These are phyloP conservation scores for Scleromitrula shiraiana DNA, from an alignment of 2,329 filamentous ascomycete species.

Conservation along the genomic window DNA sequence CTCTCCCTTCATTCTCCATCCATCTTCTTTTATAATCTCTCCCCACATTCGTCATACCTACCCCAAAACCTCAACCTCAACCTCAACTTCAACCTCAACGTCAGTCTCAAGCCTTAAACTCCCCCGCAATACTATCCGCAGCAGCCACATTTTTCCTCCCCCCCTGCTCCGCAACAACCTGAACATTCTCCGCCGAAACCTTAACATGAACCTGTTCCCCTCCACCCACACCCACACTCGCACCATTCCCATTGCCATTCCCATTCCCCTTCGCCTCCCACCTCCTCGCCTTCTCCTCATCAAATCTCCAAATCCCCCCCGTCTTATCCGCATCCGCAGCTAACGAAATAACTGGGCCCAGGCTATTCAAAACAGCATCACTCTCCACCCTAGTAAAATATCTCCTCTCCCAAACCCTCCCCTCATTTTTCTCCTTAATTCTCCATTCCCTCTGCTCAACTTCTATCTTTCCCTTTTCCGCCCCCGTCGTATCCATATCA, in stretches of 20 bases:
- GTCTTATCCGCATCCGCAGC: constrained; percentile 52
- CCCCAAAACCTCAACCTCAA: not conserved
- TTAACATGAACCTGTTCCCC: not conserved
- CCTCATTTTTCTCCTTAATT: constrained; percentile 65
- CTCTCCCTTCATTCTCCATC: not conserved
- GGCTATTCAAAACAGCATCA: constrained; percentile 33
- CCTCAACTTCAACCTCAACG: not conserved
- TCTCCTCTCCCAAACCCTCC: constrained; percentile 68
- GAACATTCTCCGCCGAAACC: no score
- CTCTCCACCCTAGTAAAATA: constrained; percentile 62
- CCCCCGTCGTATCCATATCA: constrained; percentile 72
- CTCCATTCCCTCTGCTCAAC: constrained; percentile 75
- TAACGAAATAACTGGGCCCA: constrained; percentile 36
- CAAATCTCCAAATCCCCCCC: constrained; percentile 63
- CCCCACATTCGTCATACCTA: not conserved
- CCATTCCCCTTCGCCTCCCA: no score
- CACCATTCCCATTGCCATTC: no score
- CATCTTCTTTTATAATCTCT: not conserved
- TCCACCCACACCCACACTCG: not conserved
- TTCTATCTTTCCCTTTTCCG: constrained; percentile 84
- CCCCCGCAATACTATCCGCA: not conserved
- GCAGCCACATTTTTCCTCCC: not conserved
- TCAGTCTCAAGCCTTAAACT: not conserved
- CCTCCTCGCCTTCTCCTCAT: constrained; percentile 34
- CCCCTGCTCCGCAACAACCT: not conserved